Evolutionary conservation across 2,329 filamentous ascomycete genomes (phyloP).

Genomic region (Sporothrix inflata): DNA sequence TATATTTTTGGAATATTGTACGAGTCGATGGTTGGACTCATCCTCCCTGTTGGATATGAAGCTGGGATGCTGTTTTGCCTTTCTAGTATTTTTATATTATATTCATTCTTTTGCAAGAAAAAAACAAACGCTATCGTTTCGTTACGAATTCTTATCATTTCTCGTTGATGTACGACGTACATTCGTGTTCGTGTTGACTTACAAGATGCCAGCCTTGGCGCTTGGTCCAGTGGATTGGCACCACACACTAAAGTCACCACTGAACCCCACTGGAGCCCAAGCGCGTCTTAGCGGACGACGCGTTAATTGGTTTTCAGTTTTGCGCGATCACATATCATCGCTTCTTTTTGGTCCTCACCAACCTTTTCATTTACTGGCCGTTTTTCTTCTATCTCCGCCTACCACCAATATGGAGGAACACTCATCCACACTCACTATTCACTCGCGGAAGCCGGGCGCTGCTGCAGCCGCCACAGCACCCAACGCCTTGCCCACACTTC

Average conservation of each 20-base stretch:
- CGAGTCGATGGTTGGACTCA: background rate
- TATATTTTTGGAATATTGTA: background rate
- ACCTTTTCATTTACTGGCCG: background rate
- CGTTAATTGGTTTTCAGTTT: conserved; percentile 20
- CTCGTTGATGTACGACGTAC: no score
- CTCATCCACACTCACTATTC: conserved; percentile 43
- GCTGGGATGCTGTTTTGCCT: background rate
- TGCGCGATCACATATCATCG: background rate
- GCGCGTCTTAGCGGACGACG: background rate
- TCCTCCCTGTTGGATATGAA: background rate
- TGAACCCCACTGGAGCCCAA: background rate
- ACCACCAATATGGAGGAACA: conserved; percentile 8
- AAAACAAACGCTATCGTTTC: background rate
- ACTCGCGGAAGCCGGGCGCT: conserved; percentile 40
- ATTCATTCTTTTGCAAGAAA: background rate
- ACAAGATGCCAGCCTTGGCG: background rate
- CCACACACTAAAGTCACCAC: background rate
- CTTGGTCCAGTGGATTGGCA: background rate
- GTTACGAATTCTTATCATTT: no score
- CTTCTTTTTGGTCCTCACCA: background rate
- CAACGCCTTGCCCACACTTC: conserved; percentile 73
- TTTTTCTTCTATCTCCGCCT: background rate
- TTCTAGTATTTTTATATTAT: background rate
- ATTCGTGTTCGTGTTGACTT: background rate
- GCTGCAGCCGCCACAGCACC: conserved; percentile 34